These are phyloP conservation scores for Eucalyptus regnans DNA, from an alignment of 345 rosid species.

Conservation along the genomic window DNA sequence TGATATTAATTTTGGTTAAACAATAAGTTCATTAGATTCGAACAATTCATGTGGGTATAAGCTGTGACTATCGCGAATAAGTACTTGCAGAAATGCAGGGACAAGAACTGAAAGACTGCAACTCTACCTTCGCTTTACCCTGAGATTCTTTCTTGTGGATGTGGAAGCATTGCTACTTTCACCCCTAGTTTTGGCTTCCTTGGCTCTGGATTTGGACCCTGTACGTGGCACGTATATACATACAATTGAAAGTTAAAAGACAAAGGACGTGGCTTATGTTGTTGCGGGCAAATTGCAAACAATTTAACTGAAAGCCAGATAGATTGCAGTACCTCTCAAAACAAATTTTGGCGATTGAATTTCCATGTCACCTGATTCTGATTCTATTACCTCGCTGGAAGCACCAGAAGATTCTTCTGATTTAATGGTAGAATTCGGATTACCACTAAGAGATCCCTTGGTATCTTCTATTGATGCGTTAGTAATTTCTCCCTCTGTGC, in stretches of 20 bases:
- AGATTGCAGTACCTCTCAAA: conserved; percentile 14
- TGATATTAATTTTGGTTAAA: background rate
- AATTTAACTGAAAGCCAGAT: background rate
- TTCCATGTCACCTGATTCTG: conserved; percentile 21
- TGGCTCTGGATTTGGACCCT: background rate
- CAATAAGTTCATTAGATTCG: background rate
- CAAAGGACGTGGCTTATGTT: background rate
- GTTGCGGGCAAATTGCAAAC: background rate
- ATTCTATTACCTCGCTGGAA: conserved; percentile 27
- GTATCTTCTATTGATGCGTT: conserved; percentile 27
- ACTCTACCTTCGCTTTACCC: conserved; percentile 17
- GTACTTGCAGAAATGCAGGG: background rate
- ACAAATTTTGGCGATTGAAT: conserved; percentile 12
- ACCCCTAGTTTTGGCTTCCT: conserved; percentile 1
- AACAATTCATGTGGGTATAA: background rate
- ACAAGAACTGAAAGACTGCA: background rate
- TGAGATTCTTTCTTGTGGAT: conserved; percentile 7
- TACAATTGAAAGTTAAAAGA: background rate
- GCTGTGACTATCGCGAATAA: background rate
- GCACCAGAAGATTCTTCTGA: conserved; percentile 22
- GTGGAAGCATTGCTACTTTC: background rate
- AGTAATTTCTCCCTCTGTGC: conserved; percentile 43
- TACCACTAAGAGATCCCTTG: background rate
- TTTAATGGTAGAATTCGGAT: background rate
- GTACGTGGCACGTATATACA: background rate